Base-by-base conservation (phyloP, 129 eudicot genomes). In the Escallonia rubra region DNA sequence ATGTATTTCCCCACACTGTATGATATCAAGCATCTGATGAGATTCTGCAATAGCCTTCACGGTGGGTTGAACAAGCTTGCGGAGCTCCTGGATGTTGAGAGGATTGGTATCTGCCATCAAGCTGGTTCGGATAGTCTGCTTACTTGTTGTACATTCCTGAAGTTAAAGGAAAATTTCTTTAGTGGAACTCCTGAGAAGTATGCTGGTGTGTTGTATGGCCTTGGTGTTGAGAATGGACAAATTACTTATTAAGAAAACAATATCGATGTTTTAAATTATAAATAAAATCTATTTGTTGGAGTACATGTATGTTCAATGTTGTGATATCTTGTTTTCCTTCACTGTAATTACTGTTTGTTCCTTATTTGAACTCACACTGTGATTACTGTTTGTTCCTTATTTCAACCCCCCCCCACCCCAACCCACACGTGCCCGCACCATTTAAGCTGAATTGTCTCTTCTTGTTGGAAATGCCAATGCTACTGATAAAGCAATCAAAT, bases 41-140 rank as follows among this genome's bases (percentile, higher is more conserved):
- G 82, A 88, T 91, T 87, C 74, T 87, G 91, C 49, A 85, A 91
- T 53, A 91, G 88, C 69, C 79, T 91, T 47, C 97, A 91, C 63
- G 97, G 97, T 43, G 97, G 97, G 72, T 75, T 91, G 66, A 91
- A 85, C 72, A 91, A 91, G 86, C 81, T 91, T 9, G 95, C 97
- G 6, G 88, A 91, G 76, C 60, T 87, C 34, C 54, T 91, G 90
- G 97, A 85, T 12, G 95, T 91, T 40, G 92, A 91, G 81, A 85
- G 97, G 67, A 67, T 91, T 68, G 97, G 97, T 68, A 71, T 91
- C 43, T 85, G 84, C 62, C 97, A 91, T 57, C 97, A 91, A 74
- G 97, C 97, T 13, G 96, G 97, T 67, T 91, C 97, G 34, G 97
- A 91, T 72, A 91, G 96, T 74, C 82, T 91, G 88, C 96, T 91